Evolutionary conservation across 2,329 filamentous ascomycete genomes (phyloP).

Genomic region (Paraphoma chrysanthemicola): DNA sequence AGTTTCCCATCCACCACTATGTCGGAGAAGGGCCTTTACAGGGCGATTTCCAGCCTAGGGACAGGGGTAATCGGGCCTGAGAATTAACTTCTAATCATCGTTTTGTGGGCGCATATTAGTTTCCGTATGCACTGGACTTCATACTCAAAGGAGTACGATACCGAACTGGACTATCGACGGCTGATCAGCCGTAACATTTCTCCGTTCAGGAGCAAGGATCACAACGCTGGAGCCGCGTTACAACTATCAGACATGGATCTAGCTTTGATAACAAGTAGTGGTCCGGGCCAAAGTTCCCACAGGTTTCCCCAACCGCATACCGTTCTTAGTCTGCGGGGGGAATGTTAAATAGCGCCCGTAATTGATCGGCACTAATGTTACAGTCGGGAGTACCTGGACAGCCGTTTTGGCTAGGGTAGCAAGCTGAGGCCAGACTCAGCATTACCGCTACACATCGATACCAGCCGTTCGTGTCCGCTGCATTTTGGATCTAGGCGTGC

Average conservation of each 20-base stretch:
- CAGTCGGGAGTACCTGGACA: background rate
- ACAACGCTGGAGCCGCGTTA: background rate
- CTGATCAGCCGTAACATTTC: background rate
- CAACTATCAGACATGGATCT: too few species aligned
- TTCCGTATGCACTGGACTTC: background rate
- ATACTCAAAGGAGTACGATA: background rate
- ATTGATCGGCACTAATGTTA: background rate
- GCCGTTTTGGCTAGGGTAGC: background rate
- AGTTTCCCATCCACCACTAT: too few species aligned
- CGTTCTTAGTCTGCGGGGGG: background rate
- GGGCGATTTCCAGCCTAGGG: too few species aligned
- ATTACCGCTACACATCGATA: background rate
- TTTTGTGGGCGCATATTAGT: background rate
- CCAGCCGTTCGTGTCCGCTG: background rate
- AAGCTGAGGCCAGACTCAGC: background rate
- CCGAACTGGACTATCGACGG: background rate
- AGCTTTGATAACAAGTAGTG: background rate
- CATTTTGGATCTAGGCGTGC: background rate
- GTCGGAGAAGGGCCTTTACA: too few species aligned
- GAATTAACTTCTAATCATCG: background rate
- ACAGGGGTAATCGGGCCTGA: background rate
- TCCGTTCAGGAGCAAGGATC: background rate
- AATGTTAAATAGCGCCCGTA: background rate
- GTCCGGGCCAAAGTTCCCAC: background rate
- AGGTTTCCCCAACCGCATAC: background rate